phyloP scores from a whole-genome alignment of 2,329 filamentous ascomycete genomes.

The Cladophialophora chaetospira region DNA sequence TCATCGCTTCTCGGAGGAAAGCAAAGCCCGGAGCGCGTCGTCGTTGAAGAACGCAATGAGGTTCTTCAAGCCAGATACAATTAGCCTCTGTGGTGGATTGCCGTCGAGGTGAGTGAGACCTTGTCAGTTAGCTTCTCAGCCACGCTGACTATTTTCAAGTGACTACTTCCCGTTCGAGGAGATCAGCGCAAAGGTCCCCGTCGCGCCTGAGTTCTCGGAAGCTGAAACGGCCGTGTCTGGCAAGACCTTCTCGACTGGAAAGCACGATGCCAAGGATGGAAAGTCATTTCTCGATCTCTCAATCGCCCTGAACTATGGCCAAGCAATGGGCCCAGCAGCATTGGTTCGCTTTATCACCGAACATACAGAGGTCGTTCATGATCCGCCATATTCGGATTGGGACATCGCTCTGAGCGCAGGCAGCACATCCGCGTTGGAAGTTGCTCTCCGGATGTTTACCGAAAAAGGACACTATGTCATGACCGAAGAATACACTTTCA shows the following conservation, averaged over 20 bases:
- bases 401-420: slow-evolving; percentile 78
- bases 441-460: slow-evolving; percentile 79
- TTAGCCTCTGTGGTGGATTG: slow-evolving; percentile 89
- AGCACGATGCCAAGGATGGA: slow-evolving; percentile 74
- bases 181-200: slow-evolving; percentile 72
- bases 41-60: slow-evolving; percentile 82
- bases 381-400: slow-evolving; percentile 90
- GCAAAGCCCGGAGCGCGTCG: slow-evolving; percentile 59
- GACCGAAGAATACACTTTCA: slow-evolving; percentile 90
- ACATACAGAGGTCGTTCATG: slow-evolving; percentile 88
- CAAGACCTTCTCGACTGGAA: slow-evolving; percentile 67
- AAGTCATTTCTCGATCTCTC: slow-evolving; percentile 70
- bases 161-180: slow-evolving; percentile 91
- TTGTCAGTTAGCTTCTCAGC: not conserved
- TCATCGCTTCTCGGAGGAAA: slow-evolving; percentile 65
- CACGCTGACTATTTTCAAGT: slow-evolving; percentile 41
- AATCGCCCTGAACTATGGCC: slow-evolving; percentile 90
- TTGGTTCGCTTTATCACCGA: slow-evolving; percentile 89
- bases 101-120: slow-evolving; percentile 57
- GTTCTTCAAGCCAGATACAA: slow-evolving; percentile 75
- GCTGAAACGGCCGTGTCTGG: slow-evolving; percentile 64
- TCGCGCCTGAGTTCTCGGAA: slow-evolving; percentile 69
- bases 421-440: slow-evolving; percentile 82
- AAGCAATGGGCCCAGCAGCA: slow-evolving; percentile 82
- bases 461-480: slow-evolving; percentile 74